phyloP scores from a whole-genome alignment of 352 stramenopile genomes.

The Pythium chondricola region DNA sequence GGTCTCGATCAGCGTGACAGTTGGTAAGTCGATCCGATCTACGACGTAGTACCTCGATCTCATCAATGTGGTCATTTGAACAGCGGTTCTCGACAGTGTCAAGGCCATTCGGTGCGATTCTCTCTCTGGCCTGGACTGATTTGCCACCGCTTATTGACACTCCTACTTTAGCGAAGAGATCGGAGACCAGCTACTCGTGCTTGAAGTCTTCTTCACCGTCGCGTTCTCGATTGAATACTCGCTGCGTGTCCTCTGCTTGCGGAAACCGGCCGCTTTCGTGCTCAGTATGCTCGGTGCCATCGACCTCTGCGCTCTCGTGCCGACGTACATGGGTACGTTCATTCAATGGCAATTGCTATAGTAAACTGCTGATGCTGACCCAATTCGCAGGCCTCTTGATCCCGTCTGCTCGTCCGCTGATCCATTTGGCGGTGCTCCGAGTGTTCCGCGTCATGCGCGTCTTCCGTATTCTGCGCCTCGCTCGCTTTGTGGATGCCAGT shows the following conservation, averaged over 20 bases:
- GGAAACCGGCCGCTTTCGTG: constrained; percentile 51
- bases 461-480: constrained; percentile 67
- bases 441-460: constrained; percentile 79
- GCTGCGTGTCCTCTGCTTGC: constrained; percentile 57
- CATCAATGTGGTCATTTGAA: neutral
- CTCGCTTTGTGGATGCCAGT: constrained; percentile 67
- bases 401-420: constrained; percentile 47
- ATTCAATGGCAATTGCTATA: too few relatives aligned
- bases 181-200: constrained; percentile 51
- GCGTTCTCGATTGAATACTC: constrained; percentile 76
- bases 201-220: constrained; percentile 76
- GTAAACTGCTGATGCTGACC: neutral
- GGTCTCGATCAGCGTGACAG: constrained; percentile 61
- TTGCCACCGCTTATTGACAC: neutral
- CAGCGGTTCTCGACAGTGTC: constrained; percentile 63
- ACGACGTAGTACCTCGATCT: too few relatives aligned
- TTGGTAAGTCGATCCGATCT: constrained; percentile 25
- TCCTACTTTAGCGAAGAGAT: constrained; percentile 34
- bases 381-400: constrained; percentile 37
- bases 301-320: constrained; percentile 69
- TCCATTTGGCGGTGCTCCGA: constrained; percentile 68
- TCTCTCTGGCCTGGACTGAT: too few relatives aligned
- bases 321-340: constrained; percentile 62
- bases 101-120: constrained; percentile 56
- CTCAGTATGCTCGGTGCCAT: constrained; percentile 69